Percentiles rank a stretch among this genome's conserved stretches.
Evolutionary conservation across 306 rosid species (phyloP).

Genomic region (Cucumis melo): DNA sequence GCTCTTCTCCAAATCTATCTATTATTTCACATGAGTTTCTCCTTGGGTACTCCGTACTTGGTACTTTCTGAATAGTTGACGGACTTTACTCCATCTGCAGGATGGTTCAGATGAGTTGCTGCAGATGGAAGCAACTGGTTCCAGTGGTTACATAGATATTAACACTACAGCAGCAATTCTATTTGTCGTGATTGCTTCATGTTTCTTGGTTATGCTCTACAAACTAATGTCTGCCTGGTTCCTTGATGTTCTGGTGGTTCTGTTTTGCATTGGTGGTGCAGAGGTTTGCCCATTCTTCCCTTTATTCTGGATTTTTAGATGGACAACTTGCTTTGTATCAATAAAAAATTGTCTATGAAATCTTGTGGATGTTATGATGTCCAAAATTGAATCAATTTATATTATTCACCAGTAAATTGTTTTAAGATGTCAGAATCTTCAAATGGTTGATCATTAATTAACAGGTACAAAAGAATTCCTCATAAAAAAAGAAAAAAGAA

Average conservation of each 20-base stretch:
- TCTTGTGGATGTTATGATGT: background rate
- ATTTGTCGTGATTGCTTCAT: slow-evolving; percentile 81
- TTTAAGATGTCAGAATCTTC: background rate
- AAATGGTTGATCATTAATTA: background rate
- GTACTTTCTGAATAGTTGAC: slow-evolving; percentile 4
- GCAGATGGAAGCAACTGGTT: slow-evolving; percentile 40
- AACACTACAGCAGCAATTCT: slow-evolving; percentile 70
- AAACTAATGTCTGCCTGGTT: slow-evolving; percentile 87
- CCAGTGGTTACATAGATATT: slow-evolving; percentile 65
- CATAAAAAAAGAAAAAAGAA: background rate
- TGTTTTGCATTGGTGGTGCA: slow-evolving; percentile 84
- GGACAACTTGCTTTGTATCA: slow-evolving; percentile 5
- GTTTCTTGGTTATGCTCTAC: slow-evolving; percentile 89
- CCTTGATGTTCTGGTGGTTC: slow-evolving; percentile 82
- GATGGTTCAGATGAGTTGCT: slow-evolving; percentile 68
- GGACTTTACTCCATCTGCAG: slow-evolving; percentile 24
- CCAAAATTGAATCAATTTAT: background rate
- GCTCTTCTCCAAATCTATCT: slow-evolving; percentile 7
- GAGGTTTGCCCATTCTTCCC: slow-evolving; percentile 47
- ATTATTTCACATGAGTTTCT: background rate
- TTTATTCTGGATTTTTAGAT: slow-evolving; percentile 3
- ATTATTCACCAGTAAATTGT: background rate
- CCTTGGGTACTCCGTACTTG: slow-evolving; percentile 5
- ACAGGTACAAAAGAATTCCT: background rate
- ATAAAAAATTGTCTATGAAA: background rate